Evolutionary conservation across 768 basidiomycete species (phyloP).

Genomic region (Tylopilus rubrobrunneus): DNA sequence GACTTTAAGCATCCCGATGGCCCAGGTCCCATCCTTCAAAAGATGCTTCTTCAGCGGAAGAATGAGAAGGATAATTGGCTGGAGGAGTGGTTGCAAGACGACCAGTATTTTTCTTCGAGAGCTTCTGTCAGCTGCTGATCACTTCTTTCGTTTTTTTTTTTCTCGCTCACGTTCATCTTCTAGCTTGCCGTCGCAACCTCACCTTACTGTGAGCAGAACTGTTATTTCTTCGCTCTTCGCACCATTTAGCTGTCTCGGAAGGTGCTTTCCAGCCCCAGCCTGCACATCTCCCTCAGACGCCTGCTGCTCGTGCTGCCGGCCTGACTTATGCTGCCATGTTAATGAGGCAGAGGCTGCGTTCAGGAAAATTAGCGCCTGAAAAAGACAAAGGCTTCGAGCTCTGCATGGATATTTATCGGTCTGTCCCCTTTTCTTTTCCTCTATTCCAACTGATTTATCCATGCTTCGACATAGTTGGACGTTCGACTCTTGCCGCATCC

Average conservation of each 20-base stretch:
- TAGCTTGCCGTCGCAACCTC: slow-evolving; percentile 77
- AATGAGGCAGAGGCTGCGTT: too few relatives aligned
- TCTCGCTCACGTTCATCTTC: slow-evolving; percentile 20
- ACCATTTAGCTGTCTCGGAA: slow-evolving; percentile 30
- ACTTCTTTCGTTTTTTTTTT: neutral
- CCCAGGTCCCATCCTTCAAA: too few relatives aligned
- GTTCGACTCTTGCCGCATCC: too few relatives aligned
- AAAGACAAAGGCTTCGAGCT: too few relatives aligned
- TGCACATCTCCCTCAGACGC: too few relatives aligned
- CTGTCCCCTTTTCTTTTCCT: slow-evolving; percentile 23
- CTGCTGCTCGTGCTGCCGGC: slow-evolving; percentile 73
- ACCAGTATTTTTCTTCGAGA: slow-evolving; percentile 79
- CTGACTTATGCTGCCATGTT: too few relatives aligned
- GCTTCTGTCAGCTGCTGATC: slow-evolving; percentile 59
- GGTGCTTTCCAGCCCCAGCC: too few relatives aligned
- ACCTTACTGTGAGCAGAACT: too few relatives aligned
- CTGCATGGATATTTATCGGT: too few relatives aligned
- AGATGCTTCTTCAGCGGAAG: slow-evolving; percentile 53
- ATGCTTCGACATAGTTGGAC: too few relatives aligned
- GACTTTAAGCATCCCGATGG: too few relatives aligned
- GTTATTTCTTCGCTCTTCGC: neutral
- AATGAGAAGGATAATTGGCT: slow-evolving; percentile 45
- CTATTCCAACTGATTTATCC: slow-evolving; percentile 1
- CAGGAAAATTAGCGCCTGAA: too few relatives aligned
- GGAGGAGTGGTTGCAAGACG: slow-evolving; percentile 99